Evolutionary conservation across 2,329 filamentous ascomycete species (phyloP).

Genomic region (Phaeosphaeriaceae sp.): DNA sequence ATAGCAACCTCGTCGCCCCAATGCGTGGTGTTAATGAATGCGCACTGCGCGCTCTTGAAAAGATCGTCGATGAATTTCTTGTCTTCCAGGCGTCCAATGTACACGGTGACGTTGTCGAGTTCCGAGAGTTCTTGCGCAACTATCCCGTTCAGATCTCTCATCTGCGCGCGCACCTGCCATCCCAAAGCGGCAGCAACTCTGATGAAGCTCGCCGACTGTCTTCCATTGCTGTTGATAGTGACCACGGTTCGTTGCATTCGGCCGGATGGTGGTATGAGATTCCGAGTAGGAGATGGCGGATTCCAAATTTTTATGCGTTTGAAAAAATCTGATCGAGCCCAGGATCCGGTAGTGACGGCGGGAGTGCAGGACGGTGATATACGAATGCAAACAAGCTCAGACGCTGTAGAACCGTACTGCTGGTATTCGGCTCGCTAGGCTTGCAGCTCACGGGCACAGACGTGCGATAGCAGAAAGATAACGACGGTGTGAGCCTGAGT

Average conservation of each 20-base stretch:
- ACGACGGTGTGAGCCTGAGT: conserved; percentile 29
- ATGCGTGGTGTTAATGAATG: conserved; percentile 98
- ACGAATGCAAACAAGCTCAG: conserved; percentile 25
- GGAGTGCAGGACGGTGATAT: conserved; percentile 27
- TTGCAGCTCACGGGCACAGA: conserved; percentile 17
- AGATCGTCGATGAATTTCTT: conserved; percentile 79
- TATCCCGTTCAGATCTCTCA: conserved; percentile 84
- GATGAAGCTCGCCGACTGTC: conserved; percentile 94
- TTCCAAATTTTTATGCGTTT: background rate
- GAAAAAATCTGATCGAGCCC: background rate
- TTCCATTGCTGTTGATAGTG: conserved; percentile 93
- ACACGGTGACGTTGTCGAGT: conserved; percentile 80
- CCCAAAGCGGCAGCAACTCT: conserved; percentile 92
- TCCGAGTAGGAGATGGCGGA: background rate
- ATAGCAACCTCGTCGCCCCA: conserved; percentile 94
- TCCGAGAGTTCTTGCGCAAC: conserved; percentile 85
- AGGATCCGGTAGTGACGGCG: conserved; percentile 25
- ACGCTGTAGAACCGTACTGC: conserved; percentile 19
- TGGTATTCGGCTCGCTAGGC: conserved; percentile 9
- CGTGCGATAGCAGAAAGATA: conserved; percentile 32
- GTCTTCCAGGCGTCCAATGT: conserved; percentile 71
- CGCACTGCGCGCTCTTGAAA: conserved; percentile 83
- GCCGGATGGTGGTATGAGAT: conserved; percentile 8
- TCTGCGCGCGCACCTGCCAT: conserved; percentile 90
- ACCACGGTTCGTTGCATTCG: conserved; percentile 72